Evolutionary conservation across 1,284 basidiomycete genomes (phyloP).

Genomic region (Cerrena zonata): DNA sequence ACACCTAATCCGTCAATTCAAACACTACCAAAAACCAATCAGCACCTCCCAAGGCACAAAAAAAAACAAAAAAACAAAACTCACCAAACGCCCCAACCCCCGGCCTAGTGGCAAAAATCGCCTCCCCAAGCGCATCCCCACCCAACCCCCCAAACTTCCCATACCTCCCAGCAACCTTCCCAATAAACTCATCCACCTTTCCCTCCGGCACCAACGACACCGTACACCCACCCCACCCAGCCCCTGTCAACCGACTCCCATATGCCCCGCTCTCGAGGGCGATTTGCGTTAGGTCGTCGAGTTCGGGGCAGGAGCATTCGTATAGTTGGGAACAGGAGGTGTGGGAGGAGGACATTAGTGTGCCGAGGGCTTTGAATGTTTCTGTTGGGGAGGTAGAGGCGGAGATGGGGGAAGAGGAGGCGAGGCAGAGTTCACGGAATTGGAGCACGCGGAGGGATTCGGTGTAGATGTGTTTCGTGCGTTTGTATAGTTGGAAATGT

Average conservation of each 20-base stretch:
- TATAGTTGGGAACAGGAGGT: slow-evolving; percentile 61
- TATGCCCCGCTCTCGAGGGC: slow-evolving; percentile 66
- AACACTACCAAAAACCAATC: neutral
- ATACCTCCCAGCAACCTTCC: slow-evolving; percentile 55
- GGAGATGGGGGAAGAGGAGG: slow-evolving; percentile 5
- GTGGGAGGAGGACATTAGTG: slow-evolving; percentile 76
- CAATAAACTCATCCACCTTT: slow-evolving; percentile 65
- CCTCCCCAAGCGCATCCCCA: slow-evolving; percentile 58
- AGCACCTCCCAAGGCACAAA: neutral
- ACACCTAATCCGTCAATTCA: slow-evolving; percentile 1
- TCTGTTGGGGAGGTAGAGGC: neutral
- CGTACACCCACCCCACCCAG: slow-evolving; percentile 88
- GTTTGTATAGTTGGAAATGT: slow-evolving; percentile 74
- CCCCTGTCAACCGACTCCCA: slow-evolving; percentile 77
- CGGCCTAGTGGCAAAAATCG: slow-evolving; percentile 81
- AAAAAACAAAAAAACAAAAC: slow-evolving; percentile 23
- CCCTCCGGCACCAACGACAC: slow-evolving; percentile 74
- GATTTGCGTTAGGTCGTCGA: slow-evolving; percentile 63
- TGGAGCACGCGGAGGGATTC: slow-evolving; percentile 76
- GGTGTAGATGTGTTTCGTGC: slow-evolving; percentile 70
- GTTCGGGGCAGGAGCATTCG: slow-evolving; percentile 75
- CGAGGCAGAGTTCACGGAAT: slow-evolving; percentile 63
- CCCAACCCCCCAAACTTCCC: slow-evolving; percentile 56
- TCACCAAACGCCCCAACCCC: slow-evolving; percentile 77
- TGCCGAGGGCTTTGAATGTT: slow-evolving; percentile 51